Base-by-base conservation (phyloP, 2,329 filamentous ascomycete species). In the Pseudocercospora vitis region DNA sequence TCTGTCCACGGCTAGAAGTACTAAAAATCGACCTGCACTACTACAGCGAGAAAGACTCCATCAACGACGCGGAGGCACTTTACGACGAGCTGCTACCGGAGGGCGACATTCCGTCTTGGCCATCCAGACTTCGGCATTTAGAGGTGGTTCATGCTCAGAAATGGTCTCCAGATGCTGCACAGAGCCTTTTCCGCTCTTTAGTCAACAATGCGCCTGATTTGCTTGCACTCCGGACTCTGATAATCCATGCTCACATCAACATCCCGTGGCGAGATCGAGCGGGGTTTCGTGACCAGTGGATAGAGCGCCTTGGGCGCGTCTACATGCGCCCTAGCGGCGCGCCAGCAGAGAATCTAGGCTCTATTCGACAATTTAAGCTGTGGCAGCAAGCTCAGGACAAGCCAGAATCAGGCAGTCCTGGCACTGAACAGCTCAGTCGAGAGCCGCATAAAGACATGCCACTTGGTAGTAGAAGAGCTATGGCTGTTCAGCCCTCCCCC, bases 1-100 rank as follows among this genome's bases (percentile, higher is more conserved):
- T 81, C 1, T 96, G 91, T 65, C 89, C 89, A 0, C 77, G 78
- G 3, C 77, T 97, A 4, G 77, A 86, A 63, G 78, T 81, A 19
- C 76, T 97, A 32, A 81, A 80, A 45, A 86, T 95, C 78, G 89
- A 95, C 62, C 75, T 95, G 48, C 85, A 83, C 11, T 94, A 91
- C 65, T 91, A 84, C 71, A 87, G 85, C 59, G 81, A 84, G 33
- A 83, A 89, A 54, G 76, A 80, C 48, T 81, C 80, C 44, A 83
- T 85, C 59, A 82, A 83, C 45, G 88, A 94, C 64, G 83, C 85
- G 1, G 84, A 89, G 53, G 89, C 91, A 0, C 77, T 84, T 45
- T 96, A 91, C 65, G 82, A 87, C 0, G 74, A 81, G 16, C 78
- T 91, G 1, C 74, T 96, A 14, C 68, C 64, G 26, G 74, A 78